Conservation (phyloP, 2,329 filamentous ascomycete species). For the Colletotrichum scovillei region DNA sequence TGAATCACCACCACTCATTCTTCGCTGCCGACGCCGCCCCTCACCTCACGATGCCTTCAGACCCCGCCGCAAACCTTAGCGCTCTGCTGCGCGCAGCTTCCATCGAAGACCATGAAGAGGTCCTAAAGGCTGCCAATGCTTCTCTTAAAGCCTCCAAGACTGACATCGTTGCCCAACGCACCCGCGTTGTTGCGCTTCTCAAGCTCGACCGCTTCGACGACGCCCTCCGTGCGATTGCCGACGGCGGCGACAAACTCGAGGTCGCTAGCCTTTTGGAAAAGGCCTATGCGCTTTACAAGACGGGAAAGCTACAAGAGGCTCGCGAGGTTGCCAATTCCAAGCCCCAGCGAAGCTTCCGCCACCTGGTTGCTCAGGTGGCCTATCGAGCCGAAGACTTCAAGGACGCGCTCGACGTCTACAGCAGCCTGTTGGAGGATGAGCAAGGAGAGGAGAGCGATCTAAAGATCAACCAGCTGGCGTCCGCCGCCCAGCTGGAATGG, state of each 20-base stretch:
- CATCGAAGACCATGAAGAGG: constrained; percentile 79
- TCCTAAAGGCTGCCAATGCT: constrained; percentile 73
- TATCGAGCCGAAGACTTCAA: constrained; percentile 82
- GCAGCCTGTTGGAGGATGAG: constrained; percentile 63
- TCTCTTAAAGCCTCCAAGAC: constrained; percentile 71
- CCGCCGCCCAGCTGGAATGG: constrained; percentile 80
- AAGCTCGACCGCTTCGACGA: constrained; percentile 87
- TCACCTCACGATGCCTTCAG: constrained; percentile 48
- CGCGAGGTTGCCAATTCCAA: constrained; percentile 47
- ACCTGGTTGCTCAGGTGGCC: constrained; percentile 73
- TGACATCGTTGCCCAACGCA: constrained; percentile 72
- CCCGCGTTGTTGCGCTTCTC: constrained; percentile 78
- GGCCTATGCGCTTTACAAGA: constrained; percentile 87
- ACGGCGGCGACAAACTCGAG: constrained; percentile 70
- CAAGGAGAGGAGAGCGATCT: constrained; percentile 75
- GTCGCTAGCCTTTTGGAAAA: constrained; percentile 74
- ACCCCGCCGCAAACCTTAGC: constrained; percentile 62
- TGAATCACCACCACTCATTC: neutral
- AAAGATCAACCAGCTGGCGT: constrained; percentile 79
- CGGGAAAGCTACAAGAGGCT: constrained; percentile 76
- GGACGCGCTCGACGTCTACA: constrained; percentile 73
- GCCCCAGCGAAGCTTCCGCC: constrained; percentile 53
- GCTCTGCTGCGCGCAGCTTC: constrained; percentile 65
- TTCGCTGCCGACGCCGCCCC: neutral
- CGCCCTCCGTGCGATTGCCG: constrained; percentile 75